These are phyloP conservation scores for Vigna mungo DNA, from an alignment of 306 rosid genomes.

Conservation along the genomic window DNA sequence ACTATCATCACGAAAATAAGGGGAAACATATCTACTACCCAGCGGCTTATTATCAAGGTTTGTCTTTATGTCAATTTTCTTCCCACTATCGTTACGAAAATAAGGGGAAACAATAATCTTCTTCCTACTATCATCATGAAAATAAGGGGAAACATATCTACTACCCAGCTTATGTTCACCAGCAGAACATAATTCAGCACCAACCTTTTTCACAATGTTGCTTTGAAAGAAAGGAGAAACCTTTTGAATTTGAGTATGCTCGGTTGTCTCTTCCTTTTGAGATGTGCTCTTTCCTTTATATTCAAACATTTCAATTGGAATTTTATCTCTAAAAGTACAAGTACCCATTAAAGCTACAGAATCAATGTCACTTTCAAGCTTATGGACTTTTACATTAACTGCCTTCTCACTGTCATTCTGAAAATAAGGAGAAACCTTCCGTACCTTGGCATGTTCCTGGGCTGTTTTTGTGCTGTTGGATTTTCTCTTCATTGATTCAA, in stretches of 20 bases:
- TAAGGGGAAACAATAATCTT: too few species aligned
- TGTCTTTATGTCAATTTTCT: too few species aligned
- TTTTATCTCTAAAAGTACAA: not conserved
- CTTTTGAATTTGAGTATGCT: not conserved
- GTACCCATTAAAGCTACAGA: not conserved
- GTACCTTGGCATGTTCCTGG: not conserved
- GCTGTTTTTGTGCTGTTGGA: not conserved
- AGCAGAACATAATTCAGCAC: not conserved
- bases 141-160: constrained; percentile 34
- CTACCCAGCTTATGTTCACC: not conserved
- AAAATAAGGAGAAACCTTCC: constrained; percentile 47
- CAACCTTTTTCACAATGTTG: constrained; percentile 12
- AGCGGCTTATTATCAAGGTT: too few species aligned
- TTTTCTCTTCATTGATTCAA: not conserved
- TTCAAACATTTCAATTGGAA: not conserved
- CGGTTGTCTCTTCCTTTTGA: not conserved
- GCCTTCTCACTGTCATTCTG: constrained; percentile 19
- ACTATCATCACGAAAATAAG: too few species aligned
- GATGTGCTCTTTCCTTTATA: constrained; percentile 2
- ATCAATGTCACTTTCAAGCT: not conserved
- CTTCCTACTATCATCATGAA: constrained; percentile 4
- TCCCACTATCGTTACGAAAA: too few species aligned
- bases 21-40: too few species aligned
- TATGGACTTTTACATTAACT: not conserved
- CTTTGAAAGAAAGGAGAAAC: constrained; percentile 23